Base-by-base conservation (phyloP, 768 basidiomycete genomes). In the Russula lepida region DNA sequence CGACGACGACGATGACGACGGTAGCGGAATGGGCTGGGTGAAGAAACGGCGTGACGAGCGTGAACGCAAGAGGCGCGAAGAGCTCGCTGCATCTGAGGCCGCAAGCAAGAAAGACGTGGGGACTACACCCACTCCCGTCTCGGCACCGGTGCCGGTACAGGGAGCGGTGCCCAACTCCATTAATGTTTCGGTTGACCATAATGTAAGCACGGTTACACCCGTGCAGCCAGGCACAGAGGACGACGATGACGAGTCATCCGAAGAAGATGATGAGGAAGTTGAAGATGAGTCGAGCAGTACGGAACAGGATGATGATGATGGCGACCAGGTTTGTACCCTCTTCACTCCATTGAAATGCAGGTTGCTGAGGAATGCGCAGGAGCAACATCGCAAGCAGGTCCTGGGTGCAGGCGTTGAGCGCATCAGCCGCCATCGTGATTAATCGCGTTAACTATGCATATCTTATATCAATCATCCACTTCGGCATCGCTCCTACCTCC, bases 11-110 rank as follows among this genome's bases (percentile, higher is more conserved):
- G 81, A 79, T 0, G 86, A 90, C 59, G 92, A 92, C 63, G 90
- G 89, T 2, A 87, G 85, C 70, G 92, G 91, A 17, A 87, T 92
- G 83, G 84, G 77, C 0, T 94, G 91, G 91, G 81, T 93, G 28
- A 81, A 76, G 73, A 76, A 70, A 63, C 70, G 90, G 48, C 75
- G 81, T 64, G 84, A 83, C 66, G 75, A 77, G 63, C 71, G 77
- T 46, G 83, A 88, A 72, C 73, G 71, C 59, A 79, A 83, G 70
- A 75, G 76, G 65, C 67, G 54, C 37, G 62, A 66, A 60, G 76
- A 75, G 62, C 70, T 70, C 52, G 71, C 54, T 19, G 67, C 66
- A 47, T 51, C 19, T 3, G 63, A 71, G 68, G 73, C 69, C 53
- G 64, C 63, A 58, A 73, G 69, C 52, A 66, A 69, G 43, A 27